Evolutionary conservation across 1,139 yeast genomes (phyloP).

Genomic region (Lizanozyma gosingica): DNA sequence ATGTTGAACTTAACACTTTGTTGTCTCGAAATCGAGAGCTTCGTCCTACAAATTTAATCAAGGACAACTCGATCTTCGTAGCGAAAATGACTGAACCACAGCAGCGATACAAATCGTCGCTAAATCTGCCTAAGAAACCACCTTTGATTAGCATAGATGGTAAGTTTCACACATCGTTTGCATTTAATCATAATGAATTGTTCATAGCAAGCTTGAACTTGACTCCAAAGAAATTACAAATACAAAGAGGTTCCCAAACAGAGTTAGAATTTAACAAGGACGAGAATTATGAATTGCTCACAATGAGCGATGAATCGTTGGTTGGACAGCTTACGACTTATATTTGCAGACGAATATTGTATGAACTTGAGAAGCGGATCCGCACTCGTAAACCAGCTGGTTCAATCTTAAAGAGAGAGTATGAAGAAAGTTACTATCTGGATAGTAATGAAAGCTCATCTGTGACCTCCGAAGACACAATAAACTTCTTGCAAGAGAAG

Average conservation of each 20-base stretch:
- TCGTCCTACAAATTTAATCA: background rate
- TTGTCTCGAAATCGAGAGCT: background rate
- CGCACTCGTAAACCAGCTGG: background rate
- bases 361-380: background rate
- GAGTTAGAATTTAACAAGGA: background rate
- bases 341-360: background rate
- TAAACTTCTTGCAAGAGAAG: background rate
- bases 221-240: background rate
- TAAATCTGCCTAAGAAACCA: conserved; percentile 3
- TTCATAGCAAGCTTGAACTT: background rate
- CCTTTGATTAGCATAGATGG: background rate
- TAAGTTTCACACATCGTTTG: conserved; percentile 2
- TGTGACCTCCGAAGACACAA: background rate
- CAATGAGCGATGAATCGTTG: background rate
- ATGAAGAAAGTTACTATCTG: background rate
- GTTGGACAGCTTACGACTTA: background rate
- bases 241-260: background rate
- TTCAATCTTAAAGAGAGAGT: background rate
- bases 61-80: background rate
- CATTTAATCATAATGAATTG: conserved; percentile 3
- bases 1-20: background rate
- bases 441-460: background rate
- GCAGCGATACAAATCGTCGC: background rate
- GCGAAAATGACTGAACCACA: background rate
- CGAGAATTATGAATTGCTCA: background rate